These are phyloP conservation scores for Hypericum perforatum DNA, from an alignment of 345 rosid species.

Conservation along the genomic window DNA sequence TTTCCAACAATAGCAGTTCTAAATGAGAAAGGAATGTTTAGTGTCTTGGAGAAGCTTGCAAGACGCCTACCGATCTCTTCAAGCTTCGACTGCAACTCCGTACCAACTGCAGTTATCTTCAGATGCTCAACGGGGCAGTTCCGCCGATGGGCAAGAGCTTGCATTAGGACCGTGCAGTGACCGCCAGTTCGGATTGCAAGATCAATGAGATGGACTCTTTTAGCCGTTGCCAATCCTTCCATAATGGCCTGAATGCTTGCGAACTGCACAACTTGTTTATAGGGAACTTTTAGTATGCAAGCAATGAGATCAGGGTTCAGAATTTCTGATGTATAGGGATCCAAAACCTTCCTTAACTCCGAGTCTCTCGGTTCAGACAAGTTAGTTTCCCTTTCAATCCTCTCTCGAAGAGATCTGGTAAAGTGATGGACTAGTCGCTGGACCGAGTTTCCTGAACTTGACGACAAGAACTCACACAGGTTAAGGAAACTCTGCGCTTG, in stretches of 20 bases:
- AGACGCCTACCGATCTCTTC: neutral
- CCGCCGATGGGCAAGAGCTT: neutral
- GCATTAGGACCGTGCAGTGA: conserved; percentile 1
- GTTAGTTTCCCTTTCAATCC: neutral
- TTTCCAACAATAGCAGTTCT: neutral
- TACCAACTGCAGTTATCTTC: neutral
- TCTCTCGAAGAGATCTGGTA: conserved; percentile 3
- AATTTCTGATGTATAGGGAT: neutral
- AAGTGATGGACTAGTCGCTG: conserved; percentile 3
- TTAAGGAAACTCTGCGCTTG: neutral
- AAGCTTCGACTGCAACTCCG: neutral
- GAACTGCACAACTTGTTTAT: neutral
- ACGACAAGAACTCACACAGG: neutral
- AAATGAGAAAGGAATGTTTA: neutral
- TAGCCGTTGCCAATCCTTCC: neutral
- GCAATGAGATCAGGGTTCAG: neutral
- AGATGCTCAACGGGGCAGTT: neutral
- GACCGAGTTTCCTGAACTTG: neutral
- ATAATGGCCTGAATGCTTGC: neutral
- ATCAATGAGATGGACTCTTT: neutral
- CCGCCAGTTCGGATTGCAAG: conserved; percentile 2
- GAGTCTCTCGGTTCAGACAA: neutral
- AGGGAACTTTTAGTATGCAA: neutral
- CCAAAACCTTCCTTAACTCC: neutral
- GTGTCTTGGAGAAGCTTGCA: neutral